Evolutionary conservation across 306 rosid genomes (phyloP).

Genomic region (Elaeagnus macrophylla): DNA sequence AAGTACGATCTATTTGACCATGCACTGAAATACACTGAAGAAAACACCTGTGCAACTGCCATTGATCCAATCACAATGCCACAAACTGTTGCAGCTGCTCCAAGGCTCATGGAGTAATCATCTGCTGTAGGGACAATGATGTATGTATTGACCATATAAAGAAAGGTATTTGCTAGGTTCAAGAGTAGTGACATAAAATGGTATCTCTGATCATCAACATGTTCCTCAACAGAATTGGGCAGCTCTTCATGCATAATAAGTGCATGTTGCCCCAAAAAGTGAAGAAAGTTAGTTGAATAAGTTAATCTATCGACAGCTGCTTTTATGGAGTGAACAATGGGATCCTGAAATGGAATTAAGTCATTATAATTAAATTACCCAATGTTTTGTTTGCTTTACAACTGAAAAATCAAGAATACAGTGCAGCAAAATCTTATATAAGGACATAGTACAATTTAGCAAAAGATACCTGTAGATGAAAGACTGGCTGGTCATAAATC

Average conservation of each 20-base stretch:
- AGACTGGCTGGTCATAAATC: slow-evolving; percentile 74
- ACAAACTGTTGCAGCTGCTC: slow-evolving; percentile 98
- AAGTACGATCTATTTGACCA: slow-evolving; percentile 97
- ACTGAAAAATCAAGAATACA: slow-evolving; percentile 1
- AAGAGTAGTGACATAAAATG: slow-evolving; percentile 77
- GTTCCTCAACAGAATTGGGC: slow-evolving; percentile 64
- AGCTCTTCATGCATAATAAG: slow-evolving; percentile 91
- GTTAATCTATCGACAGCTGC: slow-evolving; percentile 88
- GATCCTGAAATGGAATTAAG: slow-evolving; percentile 65
- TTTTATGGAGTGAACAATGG: slow-evolving; percentile 64
- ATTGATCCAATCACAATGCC: slow-evolving; percentile 94
- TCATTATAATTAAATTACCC: slow-evolving; percentile 14
- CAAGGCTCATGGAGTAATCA: slow-evolving; percentile 91
- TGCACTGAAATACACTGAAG: slow-evolving; percentile 96
- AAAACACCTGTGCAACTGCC: slow-evolving; percentile 98
- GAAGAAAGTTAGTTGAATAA: slow-evolving; percentile 89
- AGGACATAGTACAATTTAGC: slow-evolving; percentile 8
- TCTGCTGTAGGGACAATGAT: slow-evolving; percentile 98
- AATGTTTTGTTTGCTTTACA: slow-evolving; percentile 2
- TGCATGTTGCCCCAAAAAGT: slow-evolving; percentile 92
- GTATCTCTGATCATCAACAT: slow-evolving; percentile 55
- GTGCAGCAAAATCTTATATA: slow-evolving; percentile 9
- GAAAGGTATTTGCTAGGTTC: slow-evolving; percentile 88
- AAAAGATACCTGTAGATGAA: slow-evolving; percentile 76
- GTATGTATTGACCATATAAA: slow-evolving; percentile 97